phyloP scores from a whole-genome alignment of 805 yeast genomes.

The Lachancea meyersii region DNA sequence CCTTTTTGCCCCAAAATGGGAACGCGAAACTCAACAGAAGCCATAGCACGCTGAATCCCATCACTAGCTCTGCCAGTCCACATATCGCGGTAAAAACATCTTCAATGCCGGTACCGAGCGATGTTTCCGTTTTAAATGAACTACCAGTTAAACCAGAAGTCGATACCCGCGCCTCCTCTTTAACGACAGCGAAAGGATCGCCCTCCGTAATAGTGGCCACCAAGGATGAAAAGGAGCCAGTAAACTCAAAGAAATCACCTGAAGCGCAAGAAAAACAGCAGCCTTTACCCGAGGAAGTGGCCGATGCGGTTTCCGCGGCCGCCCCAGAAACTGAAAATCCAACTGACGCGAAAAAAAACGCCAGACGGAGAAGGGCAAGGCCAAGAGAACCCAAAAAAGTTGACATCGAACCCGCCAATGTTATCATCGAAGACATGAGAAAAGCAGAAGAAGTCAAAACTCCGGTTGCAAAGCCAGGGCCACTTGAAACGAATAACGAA shows the following conservation, averaged over 20 bases:
- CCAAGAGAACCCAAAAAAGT: not conserved
- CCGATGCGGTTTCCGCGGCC: not conserved
- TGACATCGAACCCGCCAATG: slow-evolving; percentile 2
- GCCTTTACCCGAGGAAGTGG: not conserved
- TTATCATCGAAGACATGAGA: slow-evolving; percentile 5
- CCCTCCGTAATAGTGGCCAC: not conserved
- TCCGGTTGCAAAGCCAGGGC: not conserved
- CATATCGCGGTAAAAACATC: not conserved
- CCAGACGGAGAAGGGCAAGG: not conserved
- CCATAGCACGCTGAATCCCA: slow-evolving; percentile 7
- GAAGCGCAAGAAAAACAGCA: not conserved
- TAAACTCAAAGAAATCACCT: not conserved
- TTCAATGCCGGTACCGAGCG: not conserved
- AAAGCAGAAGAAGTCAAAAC: not conserved
- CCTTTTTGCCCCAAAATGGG: not conserved
- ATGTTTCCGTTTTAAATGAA: not conserved
- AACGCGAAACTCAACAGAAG: slow-evolving; percentile 4
- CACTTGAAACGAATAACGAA: not conserved
- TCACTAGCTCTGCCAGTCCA: not conserved
- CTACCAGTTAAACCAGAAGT: not conserved
- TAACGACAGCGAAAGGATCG: not conserved
- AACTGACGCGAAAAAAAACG: not conserved
- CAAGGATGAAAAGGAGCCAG: not conserved
- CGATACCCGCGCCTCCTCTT: too few relatives aligned
- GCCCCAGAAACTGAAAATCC: not conserved